A percentile compares a stretch with the other conserved stretches of the same genome.
These are phyloP conservation scores for Eucalyptus pumila DNA, from an alignment of 345 rosid species.

Conservation along the genomic window DNA sequence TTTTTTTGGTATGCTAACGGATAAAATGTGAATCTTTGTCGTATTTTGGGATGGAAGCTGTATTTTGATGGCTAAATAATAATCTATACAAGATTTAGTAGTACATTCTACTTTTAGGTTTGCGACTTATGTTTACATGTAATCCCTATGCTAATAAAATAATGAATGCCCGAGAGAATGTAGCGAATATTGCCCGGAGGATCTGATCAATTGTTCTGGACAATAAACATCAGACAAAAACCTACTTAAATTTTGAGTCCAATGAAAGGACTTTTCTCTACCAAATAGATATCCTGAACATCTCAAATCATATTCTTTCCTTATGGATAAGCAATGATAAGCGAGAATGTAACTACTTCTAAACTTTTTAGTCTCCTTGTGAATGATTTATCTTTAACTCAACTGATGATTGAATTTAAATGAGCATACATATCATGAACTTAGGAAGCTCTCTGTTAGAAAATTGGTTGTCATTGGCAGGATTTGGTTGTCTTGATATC, in stretches of 20 bases:
- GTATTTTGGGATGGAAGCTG: background rate
- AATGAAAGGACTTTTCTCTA: background rate
- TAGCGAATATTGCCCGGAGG: background rate
- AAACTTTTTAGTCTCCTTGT: background rate
- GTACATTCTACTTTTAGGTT: background rate
- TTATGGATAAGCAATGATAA: background rate
- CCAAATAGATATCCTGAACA: background rate
- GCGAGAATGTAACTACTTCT: background rate
- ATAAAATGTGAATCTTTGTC: background rate
- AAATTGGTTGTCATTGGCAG: background rate
- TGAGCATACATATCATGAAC: background rate
- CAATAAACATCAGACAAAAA: background rate
- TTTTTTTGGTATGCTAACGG: too few relatives aligned
- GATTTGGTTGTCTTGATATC: too few relatives aligned
- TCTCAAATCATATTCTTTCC: background rate
- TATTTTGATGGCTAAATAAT: background rate
- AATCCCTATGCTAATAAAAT: background rate
- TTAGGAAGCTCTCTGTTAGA: background rate
- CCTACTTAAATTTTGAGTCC: background rate
- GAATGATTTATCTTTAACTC: background rate
- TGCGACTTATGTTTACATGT: background rate
- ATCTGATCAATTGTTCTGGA: background rate
- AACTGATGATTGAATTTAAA: background rate
- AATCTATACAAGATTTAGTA: background rate
- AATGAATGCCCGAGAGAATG: background rate